Conservation (phyloP, 2,329 filamentous ascomycete genomes). For the Pseudocercospora ulei region DNA sequence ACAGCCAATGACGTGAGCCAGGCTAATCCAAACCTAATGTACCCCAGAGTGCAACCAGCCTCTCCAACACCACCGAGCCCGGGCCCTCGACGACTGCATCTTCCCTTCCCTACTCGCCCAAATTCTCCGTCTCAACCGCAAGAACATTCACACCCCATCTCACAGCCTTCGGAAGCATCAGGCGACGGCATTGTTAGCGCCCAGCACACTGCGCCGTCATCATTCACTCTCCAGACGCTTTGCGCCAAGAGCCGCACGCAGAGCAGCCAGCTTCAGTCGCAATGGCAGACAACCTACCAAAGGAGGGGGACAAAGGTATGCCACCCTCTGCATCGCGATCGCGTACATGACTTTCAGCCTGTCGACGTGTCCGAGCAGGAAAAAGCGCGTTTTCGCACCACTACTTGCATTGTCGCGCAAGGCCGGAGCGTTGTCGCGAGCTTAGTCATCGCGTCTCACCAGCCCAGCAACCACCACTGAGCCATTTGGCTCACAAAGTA, state of each 20-base stretch:
- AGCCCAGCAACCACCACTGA: constrained; percentile 6
- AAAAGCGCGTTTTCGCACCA: constrained; percentile 7
- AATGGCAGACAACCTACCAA: constrained; percentile 43
- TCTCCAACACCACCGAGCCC: constrained; percentile 4
- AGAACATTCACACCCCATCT: constrained; percentile 5
- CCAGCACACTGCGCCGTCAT: constrained; percentile 12
- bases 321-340: constrained; percentile 14
- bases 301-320: constrained; percentile 40
- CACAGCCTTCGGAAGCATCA: constrained; percentile 14
- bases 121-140: constrained; percentile 8
- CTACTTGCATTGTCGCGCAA: constrained; percentile 16
- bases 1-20: too few species aligned
- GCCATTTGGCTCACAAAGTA: constrained; percentile 1
- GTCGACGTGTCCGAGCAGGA: constrained; percentile 14
- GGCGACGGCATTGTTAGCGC: constrained; percentile 21
- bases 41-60: too few species aligned
- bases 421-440: constrained; percentile 12
- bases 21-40: too few species aligned
- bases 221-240: constrained; percentile 14
- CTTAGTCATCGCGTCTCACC: constrained; percentile 22
- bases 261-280: constrained; percentile 12
- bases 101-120: constrained; percentile 6
- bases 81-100: constrained; percentile 1
- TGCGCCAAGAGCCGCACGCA: constrained; percentile 21
- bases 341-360: constrained; percentile 16